Percentiles rank a stretch among this genome's conserved stretches.
Conservation (phyloP, 306 rosid species). For the Senna tora region DNA sequence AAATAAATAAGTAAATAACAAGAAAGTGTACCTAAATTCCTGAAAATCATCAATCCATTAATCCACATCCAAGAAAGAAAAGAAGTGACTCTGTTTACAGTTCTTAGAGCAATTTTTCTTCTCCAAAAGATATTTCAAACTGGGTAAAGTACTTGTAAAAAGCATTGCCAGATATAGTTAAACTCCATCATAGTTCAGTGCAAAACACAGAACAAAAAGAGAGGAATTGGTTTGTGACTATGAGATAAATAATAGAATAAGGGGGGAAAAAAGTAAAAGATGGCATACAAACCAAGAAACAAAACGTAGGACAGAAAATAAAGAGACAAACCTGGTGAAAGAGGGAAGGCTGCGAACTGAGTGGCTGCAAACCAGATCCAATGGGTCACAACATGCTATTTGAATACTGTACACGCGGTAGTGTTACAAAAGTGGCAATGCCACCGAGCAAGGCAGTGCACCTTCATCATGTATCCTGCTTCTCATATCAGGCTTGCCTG, state of each 20-base stretch:
- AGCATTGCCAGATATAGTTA: too few relatives aligned
- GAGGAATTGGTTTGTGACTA: too few relatives aligned
- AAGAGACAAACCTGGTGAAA: not conserved
- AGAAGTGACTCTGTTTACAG: too few relatives aligned
- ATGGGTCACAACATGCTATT: not conserved
- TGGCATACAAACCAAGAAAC: not conserved
- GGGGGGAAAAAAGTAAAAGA: too few relatives aligned
- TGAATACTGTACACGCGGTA: not conserved
- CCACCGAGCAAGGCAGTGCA: not conserved
- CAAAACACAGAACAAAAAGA: not conserved
- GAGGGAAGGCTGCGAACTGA: not conserved
- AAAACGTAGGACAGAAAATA: not conserved
- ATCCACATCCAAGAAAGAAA: too few relatives aligned
- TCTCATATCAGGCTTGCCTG: not conserved
- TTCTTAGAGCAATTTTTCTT: not conserved
- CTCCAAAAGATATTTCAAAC: too few relatives aligned
- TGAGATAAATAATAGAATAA: too few relatives aligned
- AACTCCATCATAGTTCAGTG: too few relatives aligned
- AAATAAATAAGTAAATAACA: too few relatives aligned
- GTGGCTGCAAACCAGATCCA: not conserved
- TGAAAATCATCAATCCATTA: too few relatives aligned
- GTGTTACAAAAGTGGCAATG: not conserved
- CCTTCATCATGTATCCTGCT: constrained; percentile 13
- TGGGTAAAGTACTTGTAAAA: not conserved
- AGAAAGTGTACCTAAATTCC: too few relatives aligned